A percentile compares a stretch with the other conserved stretches of the same genome.
Conservation (phyloP, 1,284 basidiomycete species). For the Sporisorium exsertum region DNA sequence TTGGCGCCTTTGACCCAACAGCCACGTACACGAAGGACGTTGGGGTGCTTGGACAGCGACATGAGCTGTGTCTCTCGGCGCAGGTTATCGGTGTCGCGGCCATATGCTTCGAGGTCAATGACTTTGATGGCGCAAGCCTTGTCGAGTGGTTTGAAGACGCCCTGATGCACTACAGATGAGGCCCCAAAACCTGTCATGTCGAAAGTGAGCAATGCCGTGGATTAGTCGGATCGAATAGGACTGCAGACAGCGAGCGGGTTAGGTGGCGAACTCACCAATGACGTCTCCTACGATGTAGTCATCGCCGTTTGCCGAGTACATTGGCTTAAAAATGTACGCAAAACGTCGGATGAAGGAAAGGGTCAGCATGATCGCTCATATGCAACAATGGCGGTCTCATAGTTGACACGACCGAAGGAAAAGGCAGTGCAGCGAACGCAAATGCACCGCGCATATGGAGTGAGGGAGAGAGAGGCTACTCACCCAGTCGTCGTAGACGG, state of each 20-base stretch:
- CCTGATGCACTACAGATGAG: constrained; percentile 85
- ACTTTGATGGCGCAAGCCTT: constrained; percentile 84
- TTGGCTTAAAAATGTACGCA: constrained; percentile 18
- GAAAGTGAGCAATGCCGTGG: neutral
- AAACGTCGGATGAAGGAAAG: neutral
- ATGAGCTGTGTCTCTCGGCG: constrained; percentile 88
- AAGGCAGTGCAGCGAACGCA: neutral
- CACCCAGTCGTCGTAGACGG: constrained; percentile 84
- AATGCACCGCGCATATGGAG: neutral
- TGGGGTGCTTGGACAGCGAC: constrained; percentile 92
- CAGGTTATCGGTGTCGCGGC: constrained; percentile 70
- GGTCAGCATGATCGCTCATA: constrained; percentile 8
- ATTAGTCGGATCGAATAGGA: neutral
- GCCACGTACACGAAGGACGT: constrained; percentile 87
- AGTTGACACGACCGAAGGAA: neutral
- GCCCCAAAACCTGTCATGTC: constrained; percentile 78
- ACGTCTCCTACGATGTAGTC: constrained; percentile 63
- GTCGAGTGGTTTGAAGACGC: constrained; percentile 74
- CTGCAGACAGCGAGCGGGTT: neutral
- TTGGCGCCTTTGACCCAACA: constrained; percentile 87
- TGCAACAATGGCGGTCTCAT: neutral
- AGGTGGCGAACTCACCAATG: constrained; percentile 44
- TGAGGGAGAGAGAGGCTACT: constrained; percentile 5
- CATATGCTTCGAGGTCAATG: constrained; percentile 81
- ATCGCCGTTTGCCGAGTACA: constrained; percentile 47